These are phyloP conservation scores for Atalantia buxifolia DNA, from an alignment of 345 rosid genomes.

Conservation along the genomic window DNA sequence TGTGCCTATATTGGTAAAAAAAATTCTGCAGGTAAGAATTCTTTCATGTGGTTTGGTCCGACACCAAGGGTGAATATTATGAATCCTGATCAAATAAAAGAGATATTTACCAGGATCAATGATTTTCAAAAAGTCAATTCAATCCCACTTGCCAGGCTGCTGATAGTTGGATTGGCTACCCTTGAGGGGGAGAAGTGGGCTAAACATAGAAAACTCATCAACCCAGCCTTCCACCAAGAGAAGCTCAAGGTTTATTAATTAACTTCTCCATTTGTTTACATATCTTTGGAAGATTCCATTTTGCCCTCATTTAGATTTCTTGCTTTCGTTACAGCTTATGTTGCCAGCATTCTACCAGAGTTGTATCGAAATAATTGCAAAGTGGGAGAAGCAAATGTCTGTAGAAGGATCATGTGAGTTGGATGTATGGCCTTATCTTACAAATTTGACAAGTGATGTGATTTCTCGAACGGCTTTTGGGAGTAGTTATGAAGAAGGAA, in stretches of 20 bases:
- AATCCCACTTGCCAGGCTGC: conserved; percentile 21
- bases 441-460: conserved; percentile 21
- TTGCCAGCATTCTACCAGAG: conserved; percentile 3
- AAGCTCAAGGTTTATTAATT: not conserved
- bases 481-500: conserved; percentile 24
- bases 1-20: not conserved
- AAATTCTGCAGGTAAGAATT: conserved; percentile 33
- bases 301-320: not conserved
- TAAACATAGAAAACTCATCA: conserved; percentile 36
- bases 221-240: not conserved
- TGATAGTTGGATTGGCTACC: conserved; percentile 22
- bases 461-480: conserved; percentile 39
- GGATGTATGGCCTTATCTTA: conserved; percentile 28
- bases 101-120: conserved; percentile 22
- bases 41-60: conserved; percentile 44
- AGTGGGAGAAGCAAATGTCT: conserved; percentile 13
- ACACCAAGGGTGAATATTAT: conserved; percentile 33
- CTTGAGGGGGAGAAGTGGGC: conserved; percentile 41
- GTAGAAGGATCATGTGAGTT: conserved; percentile 13
- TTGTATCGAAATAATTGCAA: conserved; percentile 13
- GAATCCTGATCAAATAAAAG: conserved; percentile 39
- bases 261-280: not conserved
- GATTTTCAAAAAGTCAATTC: conserved; percentile 33
- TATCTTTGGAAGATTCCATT: not conserved
- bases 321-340: not conserved